Evolutionary conservation across 257 asterid genomes (phyloP).

Genomic region (Jasminum sambac): DNA sequence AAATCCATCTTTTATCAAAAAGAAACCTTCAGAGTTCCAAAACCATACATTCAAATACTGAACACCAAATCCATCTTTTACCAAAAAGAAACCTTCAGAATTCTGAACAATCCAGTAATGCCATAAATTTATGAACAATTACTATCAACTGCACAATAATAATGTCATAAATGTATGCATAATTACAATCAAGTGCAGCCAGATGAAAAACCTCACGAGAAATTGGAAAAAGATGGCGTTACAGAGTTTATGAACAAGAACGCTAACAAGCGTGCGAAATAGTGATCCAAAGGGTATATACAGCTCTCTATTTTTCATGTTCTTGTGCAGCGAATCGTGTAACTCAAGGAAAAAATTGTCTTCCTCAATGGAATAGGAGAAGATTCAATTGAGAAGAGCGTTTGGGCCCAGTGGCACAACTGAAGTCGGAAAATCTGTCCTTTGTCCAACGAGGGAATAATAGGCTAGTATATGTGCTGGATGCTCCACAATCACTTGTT

Average conservation of each 20-base stretch:
- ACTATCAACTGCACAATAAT: too few species aligned
- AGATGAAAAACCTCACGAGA: background rate
- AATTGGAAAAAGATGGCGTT: background rate
- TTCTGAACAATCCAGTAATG: too few species aligned
- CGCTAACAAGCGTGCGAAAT: background rate
- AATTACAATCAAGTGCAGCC: too few species aligned
- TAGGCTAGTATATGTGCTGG: slow-evolving; percentile 89
- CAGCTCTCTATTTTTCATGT: background rate
- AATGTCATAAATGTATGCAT: too few species aligned
- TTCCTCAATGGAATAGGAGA: background rate
- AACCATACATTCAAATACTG: too few species aligned
- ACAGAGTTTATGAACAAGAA: background rate
- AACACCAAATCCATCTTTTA: too few species aligned
- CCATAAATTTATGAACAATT: too few species aligned
- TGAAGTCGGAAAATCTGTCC: slow-evolving; percentile 69
- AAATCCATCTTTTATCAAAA: too few species aligned
- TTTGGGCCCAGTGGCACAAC: slow-evolving; percentile 52
- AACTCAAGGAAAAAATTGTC: background rate
- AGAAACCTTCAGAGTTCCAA: too few species aligned
- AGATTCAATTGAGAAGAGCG: slow-evolving; percentile 7
- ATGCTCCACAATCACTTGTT: slow-evolving; percentile 30
- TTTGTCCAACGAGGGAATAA: slow-evolving; percentile 83
- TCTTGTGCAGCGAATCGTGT: background rate
- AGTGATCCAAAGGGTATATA: background rate
- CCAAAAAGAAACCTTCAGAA: too few species aligned